Conservation (phyloP, 768 basidiomycete genomes). For the Kwoniella dejecticola region DNA sequence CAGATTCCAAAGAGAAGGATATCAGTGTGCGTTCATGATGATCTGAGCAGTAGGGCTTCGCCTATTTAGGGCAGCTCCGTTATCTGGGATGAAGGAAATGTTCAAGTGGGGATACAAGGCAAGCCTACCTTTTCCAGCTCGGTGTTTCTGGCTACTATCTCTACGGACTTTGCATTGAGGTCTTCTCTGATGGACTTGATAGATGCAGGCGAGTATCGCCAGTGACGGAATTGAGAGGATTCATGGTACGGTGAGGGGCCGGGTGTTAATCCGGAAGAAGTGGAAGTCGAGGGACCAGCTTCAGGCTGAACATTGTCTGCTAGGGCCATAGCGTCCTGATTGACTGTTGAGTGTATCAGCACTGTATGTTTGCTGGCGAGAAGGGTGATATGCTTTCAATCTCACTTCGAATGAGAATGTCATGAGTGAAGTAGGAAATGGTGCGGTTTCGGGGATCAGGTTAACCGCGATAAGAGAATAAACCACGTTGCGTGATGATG, state of each 20-base stretch:
- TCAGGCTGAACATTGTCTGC: slow-evolving; percentile 8
- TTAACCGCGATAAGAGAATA: neutral
- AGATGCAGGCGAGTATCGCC: slow-evolving; percentile 78
- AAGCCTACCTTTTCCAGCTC: slow-evolving; percentile 72
- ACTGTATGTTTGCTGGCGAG: too few relatives aligned
- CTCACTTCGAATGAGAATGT: too few relatives aligned
- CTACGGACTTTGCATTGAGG: slow-evolving; percentile 75
- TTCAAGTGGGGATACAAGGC: too few relatives aligned
- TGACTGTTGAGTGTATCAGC: neutral
- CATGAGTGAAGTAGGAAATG: too few relatives aligned
- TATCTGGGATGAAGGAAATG: too few relatives aligned
- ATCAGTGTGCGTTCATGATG: slow-evolving; percentile 22
- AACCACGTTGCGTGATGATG: slow-evolving; percentile 3
- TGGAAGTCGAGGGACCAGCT: slow-evolving; percentile 27
- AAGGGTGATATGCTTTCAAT: too few relatives aligned
- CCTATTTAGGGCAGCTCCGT: too few relatives aligned
- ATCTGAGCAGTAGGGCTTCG: too few relatives aligned
- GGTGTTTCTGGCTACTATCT: slow-evolving; percentile 73
- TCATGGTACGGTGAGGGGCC: slow-evolving; percentile 47
- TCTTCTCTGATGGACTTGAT: slow-evolving; percentile 65
- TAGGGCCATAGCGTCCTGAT: neutral
- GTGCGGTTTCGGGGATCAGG: too few relatives aligned
- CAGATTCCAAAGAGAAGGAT: too few relatives aligned
- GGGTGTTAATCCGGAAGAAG: slow-evolving; percentile 9
- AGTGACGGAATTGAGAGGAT: slow-evolving; percentile 66